Evolutionary conservation across 495 filamentous ascomycete genomes (phyloP), one percentile per base, ranked within the genome.

Genomic region (Entonaema liquescens): DNA sequence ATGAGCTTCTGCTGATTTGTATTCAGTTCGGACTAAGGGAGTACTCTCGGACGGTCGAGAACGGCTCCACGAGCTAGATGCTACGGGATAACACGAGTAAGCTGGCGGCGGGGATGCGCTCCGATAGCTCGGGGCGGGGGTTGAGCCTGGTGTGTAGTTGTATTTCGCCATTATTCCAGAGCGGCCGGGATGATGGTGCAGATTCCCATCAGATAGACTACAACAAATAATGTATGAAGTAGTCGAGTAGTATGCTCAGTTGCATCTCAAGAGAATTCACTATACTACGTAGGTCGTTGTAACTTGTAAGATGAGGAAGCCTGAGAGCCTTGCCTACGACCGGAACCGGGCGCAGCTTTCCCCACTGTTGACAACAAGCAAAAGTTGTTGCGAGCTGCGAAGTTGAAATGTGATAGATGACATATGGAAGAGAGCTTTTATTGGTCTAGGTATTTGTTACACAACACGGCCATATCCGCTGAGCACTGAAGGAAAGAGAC

Each of bases 61-160:
- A 9, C 7, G 42, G 19, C 42, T 47, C 25, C 21, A 52, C 1
- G 49, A 28, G 25, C 13, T 25, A 12, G 25, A 15, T 52, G 0
- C 25, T 25, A 28, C 40, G 8, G 68, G 49, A 55, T 21, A 25
- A 9, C 1, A 44, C 12, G 64, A 60, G 31, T 72, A 72, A 26
- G 70, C 17, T n/a, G 70, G 70, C 40, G 70, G 70, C 5, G 65
- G 70, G 19, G 70, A 72, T 26, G 55, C 33, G 13, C 59, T 47
- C 40, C 60, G 60, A 23, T 28, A 23, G 59, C 59, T 54, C 11
- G 63, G 28, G 21, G 15, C n/a, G 58, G 11, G 19, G 23, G 9
- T 26, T 7, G 64, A 59, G 17, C 19, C 26, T 31, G 0, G 19
- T 13, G 53, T 26, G 7, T 47, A 12, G 12, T 3, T 23, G 15